These are phyloP conservation scores for Tricholoma terreum DNA, from an alignment of 768 basidiomycete genomes.

Conservation along the genomic window DNA sequence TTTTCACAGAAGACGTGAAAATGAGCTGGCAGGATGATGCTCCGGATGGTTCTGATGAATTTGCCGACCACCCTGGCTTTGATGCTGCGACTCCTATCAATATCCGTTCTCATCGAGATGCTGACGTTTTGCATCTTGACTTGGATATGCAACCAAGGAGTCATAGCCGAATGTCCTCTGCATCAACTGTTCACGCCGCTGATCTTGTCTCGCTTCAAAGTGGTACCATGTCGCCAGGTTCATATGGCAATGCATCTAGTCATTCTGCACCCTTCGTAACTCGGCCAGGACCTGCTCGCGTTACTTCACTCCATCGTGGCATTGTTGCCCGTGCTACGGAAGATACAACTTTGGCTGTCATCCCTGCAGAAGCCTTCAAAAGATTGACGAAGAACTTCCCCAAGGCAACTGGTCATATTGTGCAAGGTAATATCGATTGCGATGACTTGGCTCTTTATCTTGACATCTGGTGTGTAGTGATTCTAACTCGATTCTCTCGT, in stretches of 20 bases:
- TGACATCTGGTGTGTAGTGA: conserved; percentile 51
- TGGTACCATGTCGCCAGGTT: conserved; percentile 26
- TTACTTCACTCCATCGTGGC: conserved; percentile 50
- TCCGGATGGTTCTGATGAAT: conserved; percentile 28
- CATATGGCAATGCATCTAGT: conserved; percentile 18
- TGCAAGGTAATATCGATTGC: conserved; percentile 60
- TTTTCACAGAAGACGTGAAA: conserved; percentile 94
- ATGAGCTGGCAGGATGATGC: conserved; percentile 85
- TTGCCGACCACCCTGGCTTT: conserved; percentile 17
- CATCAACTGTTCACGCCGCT: conserved; percentile 60
- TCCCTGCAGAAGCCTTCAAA: conserved; percentile 95
- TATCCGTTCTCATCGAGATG: conserved; percentile 41
- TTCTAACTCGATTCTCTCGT: conserved; percentile 91
- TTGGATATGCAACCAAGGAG: conserved; percentile 33
- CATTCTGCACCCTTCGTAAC: conserved; percentile 18
- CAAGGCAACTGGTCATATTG: conserved; percentile 94
- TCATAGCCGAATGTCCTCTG: conserved; percentile 49
- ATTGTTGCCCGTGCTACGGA: conserved; percentile 91
- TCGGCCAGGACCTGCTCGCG: conserved; percentile 13
- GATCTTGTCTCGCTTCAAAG: conserved; percentile 27
- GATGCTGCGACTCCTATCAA: conserved; percentile 20
- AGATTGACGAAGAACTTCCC: conserved; percentile 94
- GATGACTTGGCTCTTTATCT: background rate
- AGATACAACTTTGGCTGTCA: conserved; percentile 96
- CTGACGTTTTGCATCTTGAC: conserved; percentile 63